These are phyloP conservation scores for Musa balbisiana DNA, from an alignment of 202 grass and related monocot species.

Conservation along the genomic window DNA sequence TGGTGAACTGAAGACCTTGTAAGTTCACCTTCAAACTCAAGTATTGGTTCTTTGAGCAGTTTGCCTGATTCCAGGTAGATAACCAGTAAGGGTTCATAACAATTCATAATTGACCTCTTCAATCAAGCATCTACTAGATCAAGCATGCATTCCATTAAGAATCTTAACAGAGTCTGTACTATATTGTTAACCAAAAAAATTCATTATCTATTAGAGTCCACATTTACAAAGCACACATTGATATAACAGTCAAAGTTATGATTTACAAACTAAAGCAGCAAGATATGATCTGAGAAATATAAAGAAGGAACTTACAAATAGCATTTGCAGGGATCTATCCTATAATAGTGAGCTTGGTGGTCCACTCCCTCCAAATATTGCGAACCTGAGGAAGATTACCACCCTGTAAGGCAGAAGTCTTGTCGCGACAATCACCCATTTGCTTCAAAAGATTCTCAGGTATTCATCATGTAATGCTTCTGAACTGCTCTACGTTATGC, in stretches of 20 bases:
- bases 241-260: slow-evolving; percentile 40
- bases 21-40: slow-evolving; percentile 24
- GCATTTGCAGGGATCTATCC: slow-evolving; percentile 30
- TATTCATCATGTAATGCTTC: neutral
- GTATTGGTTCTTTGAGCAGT: too few relatives aligned
- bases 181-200: too few relatives aligned
- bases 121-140: too few relatives aligned
- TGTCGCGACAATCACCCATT: neutral
- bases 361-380: slow-evolving; percentile 53
- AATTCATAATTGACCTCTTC: too few relatives aligned
- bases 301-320: too few relatives aligned
- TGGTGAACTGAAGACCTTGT: slow-evolving; percentile 55
- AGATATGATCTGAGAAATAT: neutral
- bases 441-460: slow-evolving; percentile 2
- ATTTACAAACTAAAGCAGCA: slow-evolving; percentile 44
- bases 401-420: slow-evolving; percentile 43
- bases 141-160: too few relatives aligned
- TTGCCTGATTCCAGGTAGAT: too few relatives aligned
- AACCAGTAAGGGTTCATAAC: too few relatives aligned
- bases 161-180: too few relatives aligned
- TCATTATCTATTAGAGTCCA: too few relatives aligned
- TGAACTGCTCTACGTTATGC: slow-evolving; percentile 13
- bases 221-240: neutral
- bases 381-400: slow-evolving; percentile 64
- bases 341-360: slow-evolving; percentile 59